Evolutionary conservation across 139 green algal species (phyloP).

Genomic region (Astrephomene gubernaculifera): DNA sequence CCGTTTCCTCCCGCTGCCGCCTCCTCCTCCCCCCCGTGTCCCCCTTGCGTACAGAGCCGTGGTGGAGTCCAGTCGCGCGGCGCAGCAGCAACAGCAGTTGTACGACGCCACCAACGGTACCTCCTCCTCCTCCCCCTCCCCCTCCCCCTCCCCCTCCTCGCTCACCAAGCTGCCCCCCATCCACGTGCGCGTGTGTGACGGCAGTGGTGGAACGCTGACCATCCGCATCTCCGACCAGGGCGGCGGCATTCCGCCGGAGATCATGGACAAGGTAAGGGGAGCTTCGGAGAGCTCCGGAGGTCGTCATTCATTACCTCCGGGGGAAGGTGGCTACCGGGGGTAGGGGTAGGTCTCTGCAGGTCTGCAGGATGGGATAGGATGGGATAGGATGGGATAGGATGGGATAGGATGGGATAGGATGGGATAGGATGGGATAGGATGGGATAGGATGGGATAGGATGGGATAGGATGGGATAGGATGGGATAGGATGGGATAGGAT

Average conservation of each 20-base stretch:
- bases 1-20: not conserved
- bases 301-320: too few relatives aligned
- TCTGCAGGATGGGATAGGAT: too few relatives aligned
- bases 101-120: too few relatives aligned
- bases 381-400: too few relatives aligned
- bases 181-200: constrained; percentile 76
- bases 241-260: constrained; percentile 75
- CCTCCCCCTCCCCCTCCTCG: not conserved
- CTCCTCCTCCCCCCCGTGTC: not conserved
- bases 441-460: too few relatives aligned
- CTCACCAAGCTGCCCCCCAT: constrained; percentile 66
- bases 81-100: constrained; percentile 6
- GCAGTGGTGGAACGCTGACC: constrained; percentile 61
- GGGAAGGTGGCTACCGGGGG: too few relatives aligned
- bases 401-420: too few relatives aligned
- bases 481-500: too few relatives aligned
- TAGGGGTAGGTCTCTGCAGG: too few relatives aligned
- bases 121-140: not conserved
- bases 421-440: too few relatives aligned
- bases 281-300: too few relatives aligned
- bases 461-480: too few relatives aligned
- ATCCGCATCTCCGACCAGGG: constrained; percentile 83
- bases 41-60: constrained; percentile 51
- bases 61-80: constrained; percentile 56
- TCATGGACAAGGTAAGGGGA: constrained; percentile 66